Percentiles rank a stretch among this genome's conserved stretches.
These are phyloP conservation scores for Aurantiochytrium sp. DNA, from an alignment of 108 stramenopile genomes.

Conservation along the genomic window DNA sequence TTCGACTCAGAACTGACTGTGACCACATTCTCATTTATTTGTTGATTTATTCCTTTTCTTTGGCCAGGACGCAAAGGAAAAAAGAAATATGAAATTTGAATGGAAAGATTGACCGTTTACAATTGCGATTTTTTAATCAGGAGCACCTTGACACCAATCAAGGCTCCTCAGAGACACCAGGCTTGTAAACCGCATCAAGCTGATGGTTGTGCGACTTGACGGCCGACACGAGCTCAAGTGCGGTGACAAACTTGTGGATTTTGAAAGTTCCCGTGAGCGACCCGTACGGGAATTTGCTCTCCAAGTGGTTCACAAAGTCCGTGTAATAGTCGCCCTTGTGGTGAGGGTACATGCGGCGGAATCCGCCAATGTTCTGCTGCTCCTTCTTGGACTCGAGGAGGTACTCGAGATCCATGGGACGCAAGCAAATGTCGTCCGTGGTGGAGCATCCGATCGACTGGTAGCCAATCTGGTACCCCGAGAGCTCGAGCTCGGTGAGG, in stretches of 20 bases:
- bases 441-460: background rate
- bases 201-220: background rate
- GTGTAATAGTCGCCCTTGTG: background rate
- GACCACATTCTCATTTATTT: no score
- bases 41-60: no score
- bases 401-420: background rate
- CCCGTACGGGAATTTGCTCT: background rate
- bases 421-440: slow-evolving; percentile 16
- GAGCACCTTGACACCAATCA: background rate
- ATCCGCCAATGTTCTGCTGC: slow-evolving; percentile 15
- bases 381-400: slow-evolving; percentile 13
- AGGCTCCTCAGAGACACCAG: background rate
- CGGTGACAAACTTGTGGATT: background rate
- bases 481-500: slow-evolving; percentile 17
- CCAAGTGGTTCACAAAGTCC: slow-evolving; percentile 12
- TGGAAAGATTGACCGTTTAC: no score
- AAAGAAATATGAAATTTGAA: no score
- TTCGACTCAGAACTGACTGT: no score
- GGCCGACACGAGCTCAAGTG: background rate
- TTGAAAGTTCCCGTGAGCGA: slow-evolving; percentile 7
- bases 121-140: no score
- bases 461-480: background rate
- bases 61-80: no score
- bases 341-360: slow-evolving; percentile 16
- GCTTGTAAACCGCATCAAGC: background rate